Evolutionary conservation across 257 asterid species (phyloP).

Genomic region (Euphrasia confusa): DNA sequence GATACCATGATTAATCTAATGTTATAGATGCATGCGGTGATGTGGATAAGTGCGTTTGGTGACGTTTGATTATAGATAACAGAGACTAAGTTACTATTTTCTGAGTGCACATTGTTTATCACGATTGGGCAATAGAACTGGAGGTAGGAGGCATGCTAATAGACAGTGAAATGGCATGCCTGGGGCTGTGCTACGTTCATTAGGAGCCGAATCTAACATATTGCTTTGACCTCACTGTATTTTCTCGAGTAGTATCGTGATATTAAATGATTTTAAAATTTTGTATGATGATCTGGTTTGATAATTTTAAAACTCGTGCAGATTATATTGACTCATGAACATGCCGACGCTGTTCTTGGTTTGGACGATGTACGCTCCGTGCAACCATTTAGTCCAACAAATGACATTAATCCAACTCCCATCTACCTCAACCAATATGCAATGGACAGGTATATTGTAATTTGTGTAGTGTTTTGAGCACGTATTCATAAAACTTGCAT

Average conservation of each 20-base stretch:
- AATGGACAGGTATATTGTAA: conserved; percentile 65
- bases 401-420: conserved; percentile 87
- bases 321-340: conserved; percentile 95
- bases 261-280: neutral
- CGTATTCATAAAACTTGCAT: neutral
- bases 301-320: conserved; percentile 33
- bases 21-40: neutral
- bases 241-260: neutral
- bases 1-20: neutral
- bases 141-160: no score
- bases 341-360: conserved; percentile 98
- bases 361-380: conserved; percentile 88
- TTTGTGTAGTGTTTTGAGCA: neutral
- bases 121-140: no score
- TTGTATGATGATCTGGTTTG: conserved; percentile 8
- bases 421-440: conserved; percentile 67
- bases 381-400: conserved; percentile 88
- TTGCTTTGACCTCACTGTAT: conserved; percentile 18
- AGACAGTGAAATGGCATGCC: no score
- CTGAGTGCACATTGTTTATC: neutral
- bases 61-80: neutral
- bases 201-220: conserved; percentile 5
- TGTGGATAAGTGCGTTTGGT: neutral
- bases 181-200: neutral
- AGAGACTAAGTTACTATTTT: neutral